Base-by-base conservation (phyloP, 176 grass and related monocot genomes). In the Eragrostis curvula region DNA sequence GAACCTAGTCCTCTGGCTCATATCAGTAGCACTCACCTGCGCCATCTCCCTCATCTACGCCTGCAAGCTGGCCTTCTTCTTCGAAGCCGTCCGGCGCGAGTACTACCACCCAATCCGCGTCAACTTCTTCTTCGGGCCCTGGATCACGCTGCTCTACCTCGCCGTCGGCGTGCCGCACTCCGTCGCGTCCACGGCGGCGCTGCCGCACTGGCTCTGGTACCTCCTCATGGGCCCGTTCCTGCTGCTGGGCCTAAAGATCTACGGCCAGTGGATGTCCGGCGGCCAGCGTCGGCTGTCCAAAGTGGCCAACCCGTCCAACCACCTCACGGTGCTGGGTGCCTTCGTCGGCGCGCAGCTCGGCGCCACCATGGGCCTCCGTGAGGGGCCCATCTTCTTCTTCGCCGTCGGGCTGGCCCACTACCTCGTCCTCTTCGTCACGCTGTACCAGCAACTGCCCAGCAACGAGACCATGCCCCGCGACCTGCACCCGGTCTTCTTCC, bases 251-350 rank as follows among this genome's bases (percentile, higher is more conserved):
- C 87, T 96, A 50, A 96, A 96, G 84, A 92, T 96, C 5, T 96
- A 96, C 18, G 93, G 93, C 24, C 93, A 96, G 55, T 96, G 90
- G 93, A 92, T 96, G 83, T 96, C 90, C 5, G 90, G 93, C 40
- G 93, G 93, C 3, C 85, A 88, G 63, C 78, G 93, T 9, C 76
- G 90, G 18, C 71, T 96, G 3, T 96, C 90, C 2, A 96, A 88
- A 79, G 93, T 96, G 20, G 93, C 90, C 0, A 96, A 96, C 60
- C 88, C 93, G 24, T 88, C 93, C 12, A 92, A 92, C 55, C 93
- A 96, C 81, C 84, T 96, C 8, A 81, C 88, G 0, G 20, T 96
- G 16, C 71, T 92, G 0, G 93, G 90, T 2, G 87, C 90, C 73
- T 96, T 96, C 59, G 87, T 90, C 0, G 90, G 93, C 14, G 82